Percentiles rank a stretch among this genome's conserved stretches.
phyloP scores from a whole-genome alignment of 208 protist species.

The Trypanosoma avium region DNA sequence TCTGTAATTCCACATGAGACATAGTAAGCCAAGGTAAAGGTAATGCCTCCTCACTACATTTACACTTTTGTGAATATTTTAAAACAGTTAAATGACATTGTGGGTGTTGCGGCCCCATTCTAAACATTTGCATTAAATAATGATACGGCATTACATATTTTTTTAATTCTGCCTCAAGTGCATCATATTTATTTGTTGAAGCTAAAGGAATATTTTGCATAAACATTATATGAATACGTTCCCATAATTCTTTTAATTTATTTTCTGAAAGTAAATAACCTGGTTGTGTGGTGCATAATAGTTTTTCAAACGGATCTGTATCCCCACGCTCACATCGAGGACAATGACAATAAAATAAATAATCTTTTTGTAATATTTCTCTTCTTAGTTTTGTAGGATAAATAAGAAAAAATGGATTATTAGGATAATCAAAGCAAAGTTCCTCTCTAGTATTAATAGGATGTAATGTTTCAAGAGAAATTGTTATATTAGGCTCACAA shows the following conservation, averaged over 20 bases:
- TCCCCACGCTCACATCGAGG: neutral
- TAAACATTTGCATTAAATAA: slow-evolving; percentile 1
- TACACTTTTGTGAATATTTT: neutral
- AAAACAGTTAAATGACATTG: neutral
- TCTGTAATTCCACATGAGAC: neutral
- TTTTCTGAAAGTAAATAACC: neutral
- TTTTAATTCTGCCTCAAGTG: neutral
- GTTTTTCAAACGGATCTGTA: neutral
- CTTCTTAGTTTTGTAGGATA: neutral
- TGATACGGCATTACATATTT: neutral
- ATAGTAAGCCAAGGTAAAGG: neutral
- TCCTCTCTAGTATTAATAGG: neutral
- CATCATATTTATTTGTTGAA: neutral
- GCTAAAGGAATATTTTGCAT: neutral
- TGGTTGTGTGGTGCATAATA: neutral
- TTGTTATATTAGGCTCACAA: neutral
- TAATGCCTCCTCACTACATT: neutral
- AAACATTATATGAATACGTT: neutral
- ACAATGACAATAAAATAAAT: neutral
- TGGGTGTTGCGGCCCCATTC: neutral
- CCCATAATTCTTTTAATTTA: neutral
- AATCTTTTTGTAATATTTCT: neutral
- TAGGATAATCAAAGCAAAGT: neutral
- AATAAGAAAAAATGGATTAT: neutral
- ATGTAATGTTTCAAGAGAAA: neutral